These are phyloP conservation scores for Massariosphaeria phaeospora DNA, from an alignment of 495 filamentous ascomycete genomes.

Conservation along the genomic window DNA sequence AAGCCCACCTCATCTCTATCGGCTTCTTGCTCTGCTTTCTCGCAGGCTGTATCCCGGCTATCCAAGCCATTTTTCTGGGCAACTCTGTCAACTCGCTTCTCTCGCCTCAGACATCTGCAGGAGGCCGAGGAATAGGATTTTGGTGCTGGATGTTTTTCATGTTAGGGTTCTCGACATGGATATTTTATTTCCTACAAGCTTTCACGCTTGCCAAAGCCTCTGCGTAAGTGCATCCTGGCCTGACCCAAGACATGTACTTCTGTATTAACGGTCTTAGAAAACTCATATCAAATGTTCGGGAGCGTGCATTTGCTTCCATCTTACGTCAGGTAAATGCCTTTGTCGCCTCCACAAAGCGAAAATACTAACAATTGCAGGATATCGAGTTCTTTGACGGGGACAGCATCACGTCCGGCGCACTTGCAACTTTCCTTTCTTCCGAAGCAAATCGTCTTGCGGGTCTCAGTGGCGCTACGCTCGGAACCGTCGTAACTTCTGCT, in stretches of 20 bases:
- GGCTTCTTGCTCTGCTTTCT: conserved; percentile 76
- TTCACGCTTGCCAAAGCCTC: conserved; percentile 66
- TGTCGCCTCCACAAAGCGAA: neutral
- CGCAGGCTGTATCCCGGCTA: conserved; percentile 78
- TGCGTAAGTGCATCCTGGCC: conserved; percentile 1
- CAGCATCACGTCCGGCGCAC: conserved; percentile 75
- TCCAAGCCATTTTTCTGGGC: conserved; percentile 84
- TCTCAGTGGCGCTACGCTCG: conserved; percentile 73
- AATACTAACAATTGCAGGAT: conserved; percentile 44
- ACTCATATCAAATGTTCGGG: conserved; percentile 74
- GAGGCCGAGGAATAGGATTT: conserved; percentile 52
- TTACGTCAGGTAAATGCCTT: conserved; percentile 59
- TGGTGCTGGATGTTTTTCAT: conserved; percentile 95
- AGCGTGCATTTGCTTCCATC: conserved; percentile 76
- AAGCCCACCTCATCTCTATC: conserved; percentile 67
- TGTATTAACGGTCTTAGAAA: conserved; percentile 55
- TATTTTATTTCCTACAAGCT: conserved; percentile 65
- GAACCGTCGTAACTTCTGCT: conserved; percentile 68
- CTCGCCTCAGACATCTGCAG: conserved; percentile 49
- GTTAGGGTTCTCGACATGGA: conserved; percentile 73
- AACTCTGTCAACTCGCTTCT: conserved; percentile 73
- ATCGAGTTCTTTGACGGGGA: conserved; percentile 83
- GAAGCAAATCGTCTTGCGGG: conserved; percentile 81
- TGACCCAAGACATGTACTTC: neutral
- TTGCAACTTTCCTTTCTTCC: conserved; percentile 80